Evolutionary conservation across 495 filamentous ascomycete genomes (phyloP), one percentile per base, ranked within the genome.

Genomic region (Hyaloscypha finlandica): DNA sequence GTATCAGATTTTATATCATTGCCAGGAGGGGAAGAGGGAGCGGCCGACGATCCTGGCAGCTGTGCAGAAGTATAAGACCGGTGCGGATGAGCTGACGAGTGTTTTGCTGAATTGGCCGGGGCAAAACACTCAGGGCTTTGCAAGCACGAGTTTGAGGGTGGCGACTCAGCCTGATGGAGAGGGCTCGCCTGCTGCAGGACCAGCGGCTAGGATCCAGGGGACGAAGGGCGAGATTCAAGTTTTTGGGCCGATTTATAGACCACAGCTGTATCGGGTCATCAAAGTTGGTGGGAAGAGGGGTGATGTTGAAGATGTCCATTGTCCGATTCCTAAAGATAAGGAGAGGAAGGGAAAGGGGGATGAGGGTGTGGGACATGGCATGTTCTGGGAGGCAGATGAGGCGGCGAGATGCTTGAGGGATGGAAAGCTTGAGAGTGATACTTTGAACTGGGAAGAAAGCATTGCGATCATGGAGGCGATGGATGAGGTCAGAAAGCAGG

Each of bases 321-420:
- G 83, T 71, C 81, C 84, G 11, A 88, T 93, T 69, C 89, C 90
- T 25, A 77, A 74, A 61, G 83, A 86, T 69, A 70, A 74, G 14
- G 78, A 77, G 66, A 77, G 75, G 39, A 69, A 78, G 59, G 65
- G 65, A 35, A 75, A 75, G 53, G 80, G 84, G 59, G 69, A 72
- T 25, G 70, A 79, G 59, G 81, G 77, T 19, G 82, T 83, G 72
- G 92, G 90, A 20, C 87, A 91, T 69, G 94, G 93, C 29, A 96
- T 96, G 92, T 94, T 91, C 79, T 97, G 90, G 90, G 93, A 97
- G 76, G 94, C 94, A 20, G 94, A 97, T 81, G 93, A 94, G 81
- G 90, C 86, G 67, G 93, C 90, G 55, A 81, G 91, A 29, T 96
- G 92, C 74, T 73, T 97, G 67, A 84, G 90, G 57, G 92, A 97